Evolutionary conservation across 805 yeast species (phyloP).

Genomic region (Candida caryicola): DNA sequence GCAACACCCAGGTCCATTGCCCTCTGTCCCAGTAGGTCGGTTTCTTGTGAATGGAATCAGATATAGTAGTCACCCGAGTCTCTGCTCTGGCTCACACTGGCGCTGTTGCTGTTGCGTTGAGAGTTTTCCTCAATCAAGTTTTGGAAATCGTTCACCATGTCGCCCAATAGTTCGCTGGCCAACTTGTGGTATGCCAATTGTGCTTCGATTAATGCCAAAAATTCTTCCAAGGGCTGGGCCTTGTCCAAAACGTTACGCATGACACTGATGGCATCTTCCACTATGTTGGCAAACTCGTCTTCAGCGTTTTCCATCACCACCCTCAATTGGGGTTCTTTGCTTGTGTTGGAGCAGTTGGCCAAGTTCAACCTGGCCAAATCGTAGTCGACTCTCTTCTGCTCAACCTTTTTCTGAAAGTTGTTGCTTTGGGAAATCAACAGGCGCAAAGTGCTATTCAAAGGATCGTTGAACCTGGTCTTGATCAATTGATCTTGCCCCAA

Average conservation of each 20-base stretch:
- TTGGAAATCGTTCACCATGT: conserved; percentile 63
- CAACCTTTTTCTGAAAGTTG: conserved; percentile 69
- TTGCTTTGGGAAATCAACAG: conserved; percentile 60
- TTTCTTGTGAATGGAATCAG: too few relatives aligned
- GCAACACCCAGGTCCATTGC: too few relatives aligned
- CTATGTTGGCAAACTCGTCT: conserved; percentile 86
- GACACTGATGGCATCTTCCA: conserved; percentile 79
- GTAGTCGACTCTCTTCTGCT: conserved; percentile 71
- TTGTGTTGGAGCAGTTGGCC: conserved; percentile 39
- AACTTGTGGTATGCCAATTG: conserved; percentile 79
- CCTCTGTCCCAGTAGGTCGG: too few relatives aligned
- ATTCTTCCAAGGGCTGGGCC: conserved; percentile 64
- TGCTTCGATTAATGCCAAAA: conserved; percentile 69
- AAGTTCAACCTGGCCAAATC: conserved; percentile 66
- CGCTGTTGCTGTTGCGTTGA: conserved; percentile 13
- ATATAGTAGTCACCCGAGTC: conserved; percentile 32
- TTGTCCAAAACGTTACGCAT: conserved; percentile 78
- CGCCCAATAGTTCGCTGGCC: conserved; percentile 64
- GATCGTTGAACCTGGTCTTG: conserved; percentile 64
- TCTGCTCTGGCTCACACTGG: conserved; percentile 16
- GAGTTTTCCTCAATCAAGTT: conserved; percentile 50
- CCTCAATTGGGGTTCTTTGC: conserved; percentile 67
- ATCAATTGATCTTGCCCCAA: conserved; percentile 78
- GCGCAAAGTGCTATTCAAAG: conserved; percentile 59
- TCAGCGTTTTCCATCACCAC: conserved; percentile 80